Evolutionary conservation across 257 asterid species (phyloP), one percentile per base, ranked within the genome.

Genomic region (Coffea canephora): DNA sequence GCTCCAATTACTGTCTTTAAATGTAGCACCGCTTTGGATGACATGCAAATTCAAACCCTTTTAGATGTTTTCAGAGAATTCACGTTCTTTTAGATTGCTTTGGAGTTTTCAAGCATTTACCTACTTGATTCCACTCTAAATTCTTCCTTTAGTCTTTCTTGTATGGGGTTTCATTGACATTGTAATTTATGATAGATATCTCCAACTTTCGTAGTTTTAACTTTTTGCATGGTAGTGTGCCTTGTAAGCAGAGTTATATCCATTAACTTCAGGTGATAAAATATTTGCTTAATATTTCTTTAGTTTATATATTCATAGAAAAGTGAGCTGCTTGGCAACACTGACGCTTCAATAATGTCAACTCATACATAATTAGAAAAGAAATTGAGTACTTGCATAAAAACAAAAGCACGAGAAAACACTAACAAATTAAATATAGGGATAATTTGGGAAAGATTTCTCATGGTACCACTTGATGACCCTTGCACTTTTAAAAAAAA

Each of bases 1-100:
- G 74, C 14, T 14, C 36, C 36, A n/a, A 2, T 62, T 49, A 62
- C 43, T 62, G 69, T 62, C n/a, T 50, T 41, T 18, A 65, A 36
- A 21, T 36, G 41, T 73, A 68, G 13, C 43, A 43, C 27, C n/a
- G 57, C 69, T 57, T 25, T 43, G 70, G 50, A 78, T 25, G 39
- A 49, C 69, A 79, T 57, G 70, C 70, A 39, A 23, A 41, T 61
- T 76, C 49, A 62, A 76, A 64, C 72, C 18, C 43, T 27, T 76
- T 46, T 70, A 8, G 48, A 46, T 76, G 77, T 45, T 34, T 54
- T 13, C 71, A 73, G 59, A 25, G 71, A 80, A 74, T 75, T 64
- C 34, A 61, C 23, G 39, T 50, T 9, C 6, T 76, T 57, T 55
- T 21, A 9, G 73, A 71, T 80, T 80, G 64, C n/a, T 74, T 41